Evolutionary conservation across 1,284 basidiomycete genomes (phyloP).

Genomic region (Anthracocystis panici-leucophaei): DNA sequence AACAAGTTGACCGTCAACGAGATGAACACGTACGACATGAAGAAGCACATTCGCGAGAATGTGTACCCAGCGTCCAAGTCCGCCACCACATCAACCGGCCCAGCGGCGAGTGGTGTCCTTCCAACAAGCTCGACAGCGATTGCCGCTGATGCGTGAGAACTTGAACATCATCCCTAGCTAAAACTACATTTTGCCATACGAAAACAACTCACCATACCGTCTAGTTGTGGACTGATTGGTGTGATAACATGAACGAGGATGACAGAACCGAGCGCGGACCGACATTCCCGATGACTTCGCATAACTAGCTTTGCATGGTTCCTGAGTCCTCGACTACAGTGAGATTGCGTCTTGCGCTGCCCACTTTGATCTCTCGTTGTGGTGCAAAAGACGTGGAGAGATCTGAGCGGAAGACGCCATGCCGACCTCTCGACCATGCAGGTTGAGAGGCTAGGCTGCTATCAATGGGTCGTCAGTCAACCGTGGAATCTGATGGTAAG

Average conservation of each 20-base stretch:
- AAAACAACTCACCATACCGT: too few species aligned
- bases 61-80: conserved; percentile 22
- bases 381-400: background rate
- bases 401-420: conserved; percentile 22
- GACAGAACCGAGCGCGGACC: background rate
- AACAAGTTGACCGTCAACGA: conserved; percentile 68
- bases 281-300: background rate
- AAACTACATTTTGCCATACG: too few species aligned
- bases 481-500: background rate
- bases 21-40: conserved; percentile 59
- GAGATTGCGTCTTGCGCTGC: background rate
- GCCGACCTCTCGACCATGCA: conserved; percentile 5
- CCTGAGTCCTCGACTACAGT: background rate
- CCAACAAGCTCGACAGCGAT: conserved; percentile 24
- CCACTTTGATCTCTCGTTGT: background rate
- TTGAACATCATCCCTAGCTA: background rate
- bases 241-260: too few species aligned
- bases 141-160: conserved; percentile 29
- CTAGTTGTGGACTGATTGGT: background rate
- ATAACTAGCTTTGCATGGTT: background rate
- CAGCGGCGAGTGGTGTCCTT: background rate
- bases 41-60: conserved; percentile 38
- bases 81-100: background rate
- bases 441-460: too few species aligned
- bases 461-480: too few species aligned